phyloP scores from a whole-genome alignment of 1,284 basidiomycete species.

The Fistulinella staudtii region DNA sequence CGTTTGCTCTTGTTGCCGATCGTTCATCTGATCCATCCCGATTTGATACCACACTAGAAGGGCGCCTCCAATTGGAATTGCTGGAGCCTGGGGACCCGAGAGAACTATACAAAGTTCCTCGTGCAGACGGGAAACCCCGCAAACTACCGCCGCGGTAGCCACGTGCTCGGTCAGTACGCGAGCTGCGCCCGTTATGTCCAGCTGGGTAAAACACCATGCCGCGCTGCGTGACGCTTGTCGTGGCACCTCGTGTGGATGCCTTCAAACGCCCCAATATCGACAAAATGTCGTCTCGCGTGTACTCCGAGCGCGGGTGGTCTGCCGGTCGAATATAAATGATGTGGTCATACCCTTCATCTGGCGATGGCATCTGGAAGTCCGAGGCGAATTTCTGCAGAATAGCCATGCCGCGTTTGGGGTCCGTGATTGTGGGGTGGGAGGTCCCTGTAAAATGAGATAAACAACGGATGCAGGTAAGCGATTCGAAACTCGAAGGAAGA shows the following conservation, averaged over 20 bases:
- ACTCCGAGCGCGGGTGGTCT: conserved; percentile 47
- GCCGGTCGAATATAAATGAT: conserved; percentile 50
- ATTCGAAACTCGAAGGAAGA: conserved; percentile 2
- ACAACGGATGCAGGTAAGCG: conserved; percentile 2
- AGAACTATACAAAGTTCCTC: conserved; percentile 12
- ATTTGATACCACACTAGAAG: conserved; percentile 9
- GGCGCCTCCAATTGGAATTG: conserved; percentile 18
- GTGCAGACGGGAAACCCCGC: conserved; percentile 11
- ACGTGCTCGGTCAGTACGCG: conserved; percentile 24
- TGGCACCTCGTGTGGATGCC: conserved; percentile 28
- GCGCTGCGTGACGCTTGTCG: conserved; percentile 6
- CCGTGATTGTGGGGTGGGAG: conserved; percentile 66
- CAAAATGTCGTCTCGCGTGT: conserved; percentile 48
- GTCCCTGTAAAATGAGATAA: conserved; percentile 41
- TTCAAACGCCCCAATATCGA: conserved; percentile 48
- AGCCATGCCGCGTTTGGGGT: conserved; percentile 48
- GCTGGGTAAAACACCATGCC: conserved; percentile 6
- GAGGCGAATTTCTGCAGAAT: conserved; percentile 58
- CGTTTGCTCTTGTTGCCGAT: conserved; percentile 8
- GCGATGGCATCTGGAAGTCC: conserved; percentile 50
- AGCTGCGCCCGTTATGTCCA: conserved; percentile 5
- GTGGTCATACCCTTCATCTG: conserved; percentile 58
- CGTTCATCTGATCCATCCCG: conserved; percentile 14
- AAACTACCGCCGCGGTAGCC: conserved; percentile 16
- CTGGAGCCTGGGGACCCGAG: conserved; percentile 12